Evolutionary conservation across 768 basidiomycete genomes (phyloP).

Genomic region (Russula brevipes): DNA sequence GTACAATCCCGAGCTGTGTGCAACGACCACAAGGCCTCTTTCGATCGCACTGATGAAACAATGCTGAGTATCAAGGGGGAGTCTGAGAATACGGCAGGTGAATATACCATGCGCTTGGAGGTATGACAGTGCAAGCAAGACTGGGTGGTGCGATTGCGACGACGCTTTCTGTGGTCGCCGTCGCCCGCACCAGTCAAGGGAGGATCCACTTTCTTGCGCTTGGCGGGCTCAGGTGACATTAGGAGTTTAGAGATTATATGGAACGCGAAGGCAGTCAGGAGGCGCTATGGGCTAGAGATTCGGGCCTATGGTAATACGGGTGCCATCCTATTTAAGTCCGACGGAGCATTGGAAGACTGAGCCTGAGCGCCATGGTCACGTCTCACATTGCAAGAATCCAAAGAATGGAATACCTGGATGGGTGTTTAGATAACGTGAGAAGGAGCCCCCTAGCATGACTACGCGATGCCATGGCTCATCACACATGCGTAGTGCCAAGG

Average conservation of each 20-base stretch:
- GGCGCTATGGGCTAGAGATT: neutral
- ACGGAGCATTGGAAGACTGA: neutral
- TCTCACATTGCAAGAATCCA: neutral
- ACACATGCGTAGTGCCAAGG: no score
- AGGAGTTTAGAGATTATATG: neutral
- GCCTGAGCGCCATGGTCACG: neutral
- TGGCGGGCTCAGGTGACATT: constrained; percentile 28
- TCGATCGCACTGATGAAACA: constrained; percentile 39
- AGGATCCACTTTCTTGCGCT: constrained; percentile 31
- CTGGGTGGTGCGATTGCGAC: constrained; percentile 68
- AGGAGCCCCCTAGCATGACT: neutral
- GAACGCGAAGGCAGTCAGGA: neutral
- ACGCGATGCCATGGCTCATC: no score
- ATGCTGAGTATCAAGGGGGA: neutral
- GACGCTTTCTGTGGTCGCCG: constrained; percentile 54
- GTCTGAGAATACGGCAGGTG: neutral
- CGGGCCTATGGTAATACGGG: neutral
- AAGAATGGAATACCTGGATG: neutral
- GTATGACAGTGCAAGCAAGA: constrained; percentile 71
- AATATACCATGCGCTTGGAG: constrained; percentile 63
- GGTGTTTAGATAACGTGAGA: constrained; percentile 13
- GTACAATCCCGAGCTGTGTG: constrained; percentile 38
- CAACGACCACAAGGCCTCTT: constrained; percentile 46
- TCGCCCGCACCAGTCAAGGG: constrained; percentile 34
- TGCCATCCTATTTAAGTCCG: neutral